Base-by-base conservation (phyloP, 2,329 filamentous ascomycete species). In the Botrytis cinerea region DNA sequence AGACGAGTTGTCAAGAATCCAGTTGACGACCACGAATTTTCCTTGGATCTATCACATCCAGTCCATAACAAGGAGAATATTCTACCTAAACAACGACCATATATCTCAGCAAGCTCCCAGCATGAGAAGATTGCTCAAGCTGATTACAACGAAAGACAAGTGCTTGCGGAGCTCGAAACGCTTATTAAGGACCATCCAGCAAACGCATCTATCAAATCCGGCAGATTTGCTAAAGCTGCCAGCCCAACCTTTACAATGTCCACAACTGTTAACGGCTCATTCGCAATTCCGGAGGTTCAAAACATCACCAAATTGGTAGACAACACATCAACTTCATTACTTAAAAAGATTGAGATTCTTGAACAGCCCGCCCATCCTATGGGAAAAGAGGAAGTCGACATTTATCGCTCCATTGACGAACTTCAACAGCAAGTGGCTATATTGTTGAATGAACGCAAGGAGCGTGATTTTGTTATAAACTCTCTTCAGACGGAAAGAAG, bases 41-140 rank as follows among this genome's bases (percentile, higher is more conserved):
- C 66, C n/a, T 57, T 68, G 38, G 66, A 68, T 48, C 9, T 68
- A 28, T 43, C 66, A 5, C 35, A 57, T 22, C n/a, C 48, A 18
- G 38, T 68, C 10, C 48, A 68, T 32, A 68, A 77, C 59, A 78
- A 78, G 57, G 75, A 77, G 28, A 77, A 77, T 28, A 75, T 75
- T 28, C 74, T 73, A n/a, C 78, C 73, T 46, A 59, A 48, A 32
- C 46, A 77, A 72, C 40, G 69, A 70, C 20, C 74, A 38, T n/a
- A 57, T 16, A 57, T 57, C 4, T 38, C 48, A 32, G 48, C 35
- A 57, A 54, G 10, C 16, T 68, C 66, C 25, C 54, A 57, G 38
- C 48, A 68, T 57, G 48, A 57, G n/a, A 68, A 57, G 25, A 28
- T 68, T 14, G 35, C 48, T 43, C 66, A 57, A 68, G 38, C 66